A percentile compares a stretch with the other conserved stretches of the same genome.
These are phyloP conservation scores for Citeromyces matritensis DNA, from an alignment of 805 yeast genomes.

Conservation along the genomic window DNA sequence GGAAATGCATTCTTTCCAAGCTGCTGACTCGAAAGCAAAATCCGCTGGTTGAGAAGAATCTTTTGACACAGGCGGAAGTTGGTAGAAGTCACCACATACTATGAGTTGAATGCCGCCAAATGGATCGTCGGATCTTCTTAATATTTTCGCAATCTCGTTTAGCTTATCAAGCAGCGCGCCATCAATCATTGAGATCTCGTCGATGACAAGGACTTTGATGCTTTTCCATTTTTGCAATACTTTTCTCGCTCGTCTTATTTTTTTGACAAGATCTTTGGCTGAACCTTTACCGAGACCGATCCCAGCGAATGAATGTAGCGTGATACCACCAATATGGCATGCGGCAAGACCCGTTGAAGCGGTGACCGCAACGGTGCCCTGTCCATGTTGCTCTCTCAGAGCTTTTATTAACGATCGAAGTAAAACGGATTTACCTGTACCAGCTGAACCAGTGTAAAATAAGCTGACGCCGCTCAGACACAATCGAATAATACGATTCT, in stretches of 20 bases:
- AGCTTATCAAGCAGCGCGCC: conserved; percentile 64
- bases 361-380: conserved; percentile 59
- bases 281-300: conserved; percentile 62
- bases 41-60: conserved; percentile 16
- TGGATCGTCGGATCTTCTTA: conserved; percentile 37
- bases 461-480: conserved; percentile 36
- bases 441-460: conserved; percentile 76
- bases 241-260: conserved; percentile 29
- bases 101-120: conserved; percentile 93
- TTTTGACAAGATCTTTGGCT: conserved; percentile 25
- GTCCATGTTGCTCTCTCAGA: conserved; percentile 22
- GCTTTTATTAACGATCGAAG: conserved; percentile 46
- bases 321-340: conserved; percentile 80
- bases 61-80: conserved; percentile 76
- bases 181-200: conserved; percentile 92
- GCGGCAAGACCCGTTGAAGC: conserved; percentile 98
- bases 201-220: conserved; percentile 64
- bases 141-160: conserved; percentile 45
- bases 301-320: conserved; percentile 77
- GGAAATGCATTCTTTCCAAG: conserved; percentile 53
- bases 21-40: conserved; percentile 63
- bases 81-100: conserved; percentile 91
- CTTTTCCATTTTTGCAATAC: conserved; percentile 44
- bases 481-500: conserved; percentile 27
- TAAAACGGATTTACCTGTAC: conserved; percentile 75